Conservation (phyloP, 768 basidiomycete genomes). For the Rhizopogon vulgaris region DNA sequence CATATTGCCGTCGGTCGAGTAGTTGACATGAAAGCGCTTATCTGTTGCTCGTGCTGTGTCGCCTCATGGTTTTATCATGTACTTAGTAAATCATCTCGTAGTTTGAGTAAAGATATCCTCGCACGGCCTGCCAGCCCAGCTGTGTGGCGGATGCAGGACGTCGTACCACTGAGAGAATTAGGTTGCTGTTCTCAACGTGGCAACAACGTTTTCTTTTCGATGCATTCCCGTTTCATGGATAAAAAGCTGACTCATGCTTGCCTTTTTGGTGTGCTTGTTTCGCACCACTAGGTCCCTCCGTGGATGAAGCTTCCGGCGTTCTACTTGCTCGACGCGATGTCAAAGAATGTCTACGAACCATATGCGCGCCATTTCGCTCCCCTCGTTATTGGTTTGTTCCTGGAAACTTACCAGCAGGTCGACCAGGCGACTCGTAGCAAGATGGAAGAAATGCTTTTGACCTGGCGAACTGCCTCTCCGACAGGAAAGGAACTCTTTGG, state of each 20-base stretch:
- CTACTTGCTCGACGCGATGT: conserved; percentile 94
- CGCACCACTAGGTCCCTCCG: conserved; percentile 63
- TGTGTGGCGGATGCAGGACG: conserved; percentile 27
- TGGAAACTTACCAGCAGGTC: conserved; percentile 83
- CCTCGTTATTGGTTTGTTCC: conserved; percentile 77
- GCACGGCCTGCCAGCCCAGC: conserved; percentile 29
- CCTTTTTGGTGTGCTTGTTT: conserved; percentile 15
- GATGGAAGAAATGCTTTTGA: conserved; percentile 96
- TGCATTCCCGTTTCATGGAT: conserved; percentile 13
- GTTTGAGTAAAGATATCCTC: conserved; percentile 38
- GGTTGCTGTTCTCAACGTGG: conserved; percentile 16
- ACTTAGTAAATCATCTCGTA: conserved; percentile 37
- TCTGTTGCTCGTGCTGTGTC: conserved; percentile 14
- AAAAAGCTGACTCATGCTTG: conserved; percentile 65
- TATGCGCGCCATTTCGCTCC: conserved; percentile 83
- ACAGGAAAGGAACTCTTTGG: conserved; percentile 83
- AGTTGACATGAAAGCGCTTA: conserved; percentile 21
- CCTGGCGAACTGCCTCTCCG: conserved; percentile 88
- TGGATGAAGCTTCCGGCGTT: conserved; percentile 91
- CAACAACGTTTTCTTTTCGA: conserved; percentile 28
- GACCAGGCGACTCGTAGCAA: conserved; percentile 82
- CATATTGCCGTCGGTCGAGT: conserved; percentile 19
- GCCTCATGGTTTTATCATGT: conserved; percentile 33
- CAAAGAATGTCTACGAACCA: conserved; percentile 92
- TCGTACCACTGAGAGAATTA: conserved; percentile 34